Evolutionary conservation across 805 yeast species (phyloP), one percentile per base, ranked within the genome.

Genomic region (Metschnikowia chrysomelidarum): DNA sequence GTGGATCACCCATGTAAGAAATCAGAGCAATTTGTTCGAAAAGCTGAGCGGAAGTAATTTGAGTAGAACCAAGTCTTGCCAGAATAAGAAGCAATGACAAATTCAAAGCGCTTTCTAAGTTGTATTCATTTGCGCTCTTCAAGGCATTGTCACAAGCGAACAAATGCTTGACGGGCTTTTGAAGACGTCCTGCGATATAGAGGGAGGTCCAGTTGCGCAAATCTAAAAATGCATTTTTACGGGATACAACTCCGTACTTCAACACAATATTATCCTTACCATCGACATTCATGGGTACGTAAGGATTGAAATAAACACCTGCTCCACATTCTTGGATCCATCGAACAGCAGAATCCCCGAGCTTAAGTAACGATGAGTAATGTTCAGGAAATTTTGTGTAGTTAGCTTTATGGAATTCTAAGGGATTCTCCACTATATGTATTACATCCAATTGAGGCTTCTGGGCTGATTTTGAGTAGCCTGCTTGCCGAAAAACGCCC

Each of bases 301-400:
- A 93, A 3, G 98, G 98, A 54, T 93, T 93, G 68, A 87, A 93
- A 58, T 91, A 93, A 3, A 91, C 83, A 6, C 97, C 96, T 0
- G 95, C 93, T 1, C 95, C 96, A 13, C 75, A 45, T 22, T 76
- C 73, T 54, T 82, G 88, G 12, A 83, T 73, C 40, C 57, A 60
- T 3, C 80, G 64, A 7, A 86, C 10, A 36, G 46, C 22, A 39
- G 42, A 10, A 36, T 49, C 21, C 33, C 55, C 51, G 15, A 83
- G 67, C 35, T 55, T 60, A 40, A 74, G 69, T 33, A 87, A 47
- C 4, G 73, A 65, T 6, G 97, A 88, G 54, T 93, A 93, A 59
- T 93, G 98, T 7, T 69, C 57, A 2, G 87, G 83, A 54, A 76
- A 67, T 50, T 78, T 81, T 29, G 69, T 60, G 50, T 87, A 62